Evolutionary conservation across 768 basidiomycete species (phyloP), one percentile per base, ranked within the genome.

Genomic region (Xanthoconium purpureum): DNA sequence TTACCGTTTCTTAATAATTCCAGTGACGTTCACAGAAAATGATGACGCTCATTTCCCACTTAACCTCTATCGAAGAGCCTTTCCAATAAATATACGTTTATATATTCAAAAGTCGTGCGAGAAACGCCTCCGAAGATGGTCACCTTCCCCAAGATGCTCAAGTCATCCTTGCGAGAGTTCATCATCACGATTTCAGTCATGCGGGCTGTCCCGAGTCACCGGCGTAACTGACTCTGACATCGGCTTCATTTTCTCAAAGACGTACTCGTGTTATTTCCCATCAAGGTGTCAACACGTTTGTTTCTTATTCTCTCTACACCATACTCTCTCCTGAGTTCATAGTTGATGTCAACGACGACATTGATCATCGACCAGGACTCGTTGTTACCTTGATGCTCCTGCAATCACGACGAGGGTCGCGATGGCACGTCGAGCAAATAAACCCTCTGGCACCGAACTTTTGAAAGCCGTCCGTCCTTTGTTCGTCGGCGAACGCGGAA

Each of bases 261-360:
- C 32, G n/a, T 18, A 42, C 60, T 62, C 63, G 42, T 63, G 60
- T 52, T 54, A 29, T 18, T 45, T 56, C 45, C 15, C 18, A 39
- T 44, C 40, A 54, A 12, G 18, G 32, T 17, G 15, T 45, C 36
- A 43, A 33, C 56, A 57, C 24, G 44, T 49, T 40, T 44, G 17
- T 9, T 32, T 29, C 44, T 7, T 7, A 15, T 29, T 39, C n/a
- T 40, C 38, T 38, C 14, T 29, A 42, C 14, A 10, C 17, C 5
- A n/a, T 17, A 46, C 44, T 38, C 24, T 49, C 17, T 49, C 48
- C 32, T 29, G 38, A 32, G 36, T 37, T 37, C 17, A 33, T 15
- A 28, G 29, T 47, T 51, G 10, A 39, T 40, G 6, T 15, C 12
- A 4, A 32, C 13, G 6, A n/a, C 12, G 24, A 24, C 24, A 4